Percentiles rank a stretch among this genome's conserved stretches.
Conservation (phyloP, 2,329 filamentous ascomycete genomes). For the Aspergillus sp. region DNA sequence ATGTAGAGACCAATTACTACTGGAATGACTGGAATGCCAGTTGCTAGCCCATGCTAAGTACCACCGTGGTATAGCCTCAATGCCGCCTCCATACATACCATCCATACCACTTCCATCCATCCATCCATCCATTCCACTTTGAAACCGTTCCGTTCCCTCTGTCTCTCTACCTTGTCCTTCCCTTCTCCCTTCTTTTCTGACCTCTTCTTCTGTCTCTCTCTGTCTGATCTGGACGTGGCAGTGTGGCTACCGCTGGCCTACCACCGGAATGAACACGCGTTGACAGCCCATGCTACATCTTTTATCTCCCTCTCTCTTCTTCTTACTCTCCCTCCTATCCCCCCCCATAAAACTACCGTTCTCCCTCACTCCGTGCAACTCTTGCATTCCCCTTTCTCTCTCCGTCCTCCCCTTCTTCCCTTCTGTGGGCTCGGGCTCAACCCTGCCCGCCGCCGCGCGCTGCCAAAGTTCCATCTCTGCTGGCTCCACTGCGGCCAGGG, state of each 20-base stretch:
- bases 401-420: no score
- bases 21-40: no score
- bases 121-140: neutral
- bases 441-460: neutral
- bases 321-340: constrained; percentile 8
- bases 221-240: neutral
- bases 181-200: neutral
- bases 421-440: no score
- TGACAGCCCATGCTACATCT: constrained; percentile 6
- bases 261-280: constrained; percentile 13
- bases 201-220: neutral
- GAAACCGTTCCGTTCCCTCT: constrained; percentile 1
- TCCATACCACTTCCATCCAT: constrained; percentile 6
- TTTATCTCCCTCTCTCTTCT: constrained; percentile 9
- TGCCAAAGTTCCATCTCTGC: constrained; percentile 1
- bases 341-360: constrained; percentile 1
- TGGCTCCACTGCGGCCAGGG: constrained; percentile 6
- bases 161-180: neutral
- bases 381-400: neutral
- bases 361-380: neutral
- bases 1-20: no score
- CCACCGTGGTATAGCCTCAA: constrained; percentile 16
- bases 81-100: constrained; percentile 11
- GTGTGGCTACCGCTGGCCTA: neutral
- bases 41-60: no score